These are phyloP conservation scores for Monosporozyma servazzii DNA, from an alignment of 805 yeast species.

Conservation along the genomic window DNA sequence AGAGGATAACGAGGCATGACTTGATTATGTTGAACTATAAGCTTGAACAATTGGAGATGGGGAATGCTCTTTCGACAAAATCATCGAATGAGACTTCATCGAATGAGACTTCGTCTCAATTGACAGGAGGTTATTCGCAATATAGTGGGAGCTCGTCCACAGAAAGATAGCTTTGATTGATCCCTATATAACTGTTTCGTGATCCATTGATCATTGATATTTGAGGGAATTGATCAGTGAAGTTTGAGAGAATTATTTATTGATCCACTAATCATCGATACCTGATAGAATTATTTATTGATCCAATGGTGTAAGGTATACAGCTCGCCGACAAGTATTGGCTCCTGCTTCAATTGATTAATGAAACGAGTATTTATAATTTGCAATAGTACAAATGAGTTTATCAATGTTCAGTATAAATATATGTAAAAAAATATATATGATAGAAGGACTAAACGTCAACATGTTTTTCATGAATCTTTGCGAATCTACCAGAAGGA, in stretches of 20 bases:
- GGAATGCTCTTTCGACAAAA: background rate
- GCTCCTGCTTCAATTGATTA: too few species aligned
- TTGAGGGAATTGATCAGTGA: too few species aligned
- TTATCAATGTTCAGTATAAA: background rate
- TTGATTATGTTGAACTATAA: background rate
- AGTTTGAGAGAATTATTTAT: too few species aligned
- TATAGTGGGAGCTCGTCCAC: background rate
- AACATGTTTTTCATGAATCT: conserved; percentile 72
- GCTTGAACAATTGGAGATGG: background rate
- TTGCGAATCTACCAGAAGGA: conserved; percentile 95
- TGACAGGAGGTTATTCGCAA: background rate
- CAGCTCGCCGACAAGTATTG: too few species aligned
- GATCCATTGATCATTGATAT: too few species aligned
- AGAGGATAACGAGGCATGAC: conserved; percentile 4
- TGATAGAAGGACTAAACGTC: conserved; percentile 3
- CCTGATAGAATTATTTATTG: too few species aligned
- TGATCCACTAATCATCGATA: too few species aligned
- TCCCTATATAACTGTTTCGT: too few species aligned
- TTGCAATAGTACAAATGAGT: too few species aligned
- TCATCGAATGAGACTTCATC: background rate
- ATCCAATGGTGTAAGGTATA: too few species aligned
- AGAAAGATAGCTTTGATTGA: background rate
- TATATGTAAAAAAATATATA: background rate
- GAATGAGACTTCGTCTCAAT: background rate
- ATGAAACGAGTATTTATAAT: too few species aligned